A percentile compares a stretch with the other conserved stretches of the same genome.
Conservation (phyloP, 2,329 filamentous ascomycete species). For the Cytospora chrysosperma region DNA sequence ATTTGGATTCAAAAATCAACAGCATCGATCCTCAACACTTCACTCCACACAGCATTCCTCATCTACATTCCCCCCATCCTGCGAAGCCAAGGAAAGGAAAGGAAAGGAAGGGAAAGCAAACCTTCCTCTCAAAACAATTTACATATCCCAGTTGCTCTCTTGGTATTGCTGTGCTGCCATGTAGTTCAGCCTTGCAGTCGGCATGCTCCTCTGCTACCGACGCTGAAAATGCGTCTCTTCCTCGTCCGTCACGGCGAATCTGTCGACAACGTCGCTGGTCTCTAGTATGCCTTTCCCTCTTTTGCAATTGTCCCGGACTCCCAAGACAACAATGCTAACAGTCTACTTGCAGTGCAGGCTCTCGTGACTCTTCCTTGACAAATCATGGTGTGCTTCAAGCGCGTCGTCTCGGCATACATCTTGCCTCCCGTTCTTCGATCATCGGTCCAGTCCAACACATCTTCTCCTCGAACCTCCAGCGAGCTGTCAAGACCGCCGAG, state of each 20-base stretch:
- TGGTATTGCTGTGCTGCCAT: neutral
- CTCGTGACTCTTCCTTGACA: conserved; percentile 77
- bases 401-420: conserved; percentile 64
- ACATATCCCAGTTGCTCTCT: too few species aligned
- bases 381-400: conserved; percentile 80
- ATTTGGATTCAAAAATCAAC: conserved; percentile 3
- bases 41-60: neutral
- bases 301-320: conserved; percentile 16
- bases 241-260: conserved; percentile 88
- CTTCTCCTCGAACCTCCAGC: conserved; percentile 75
- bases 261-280: conserved; percentile 79
- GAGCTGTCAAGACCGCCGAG: conserved; percentile 70
- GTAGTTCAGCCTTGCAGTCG: neutral
- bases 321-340: conserved; percentile 50
- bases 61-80: too few species aligned
- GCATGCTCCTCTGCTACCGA: conserved; percentile 4
- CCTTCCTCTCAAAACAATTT: too few species aligned
- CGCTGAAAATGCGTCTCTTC: conserved; percentile 51
- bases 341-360: conserved; percentile 59
- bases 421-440: conserved; percentile 40
- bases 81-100: too few species aligned
- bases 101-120: neutral
- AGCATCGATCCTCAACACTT: neutral
- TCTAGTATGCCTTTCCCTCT: conserved; percentile 58
- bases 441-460: conserved; percentile 54